These are phyloP conservation scores for Mucor circinelloides DNA, from an alignment of 371 early-diverging fungal species.

Conservation along the genomic window DNA sequence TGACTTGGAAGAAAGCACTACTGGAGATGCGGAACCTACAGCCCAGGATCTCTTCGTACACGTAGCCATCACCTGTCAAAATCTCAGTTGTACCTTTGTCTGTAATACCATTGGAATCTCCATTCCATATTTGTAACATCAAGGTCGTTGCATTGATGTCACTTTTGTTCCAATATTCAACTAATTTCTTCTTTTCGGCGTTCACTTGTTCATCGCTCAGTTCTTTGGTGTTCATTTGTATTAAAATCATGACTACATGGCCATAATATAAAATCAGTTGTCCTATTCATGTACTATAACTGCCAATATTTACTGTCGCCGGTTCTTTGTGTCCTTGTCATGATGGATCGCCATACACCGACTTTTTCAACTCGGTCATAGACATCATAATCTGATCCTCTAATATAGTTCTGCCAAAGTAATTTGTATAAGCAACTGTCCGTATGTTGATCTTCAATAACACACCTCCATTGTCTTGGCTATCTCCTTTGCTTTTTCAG, in stretches of 20 bases:
- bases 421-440: background rate
- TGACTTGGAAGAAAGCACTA: conserved; percentile 83
- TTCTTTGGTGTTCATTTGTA: conserved; percentile 60
- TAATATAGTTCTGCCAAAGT: conserved; percentile 44
- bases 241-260: conserved; percentile 58
- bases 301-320: conserved; percentile 28
- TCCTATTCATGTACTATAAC: conserved; percentile 8
- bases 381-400: conserved; percentile 45
- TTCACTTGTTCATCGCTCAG: conserved; percentile 43
- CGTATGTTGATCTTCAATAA: background rate
- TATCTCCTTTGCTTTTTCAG: conserved; percentile 55
- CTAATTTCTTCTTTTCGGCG: conserved; percentile 40
- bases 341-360: conserved; percentile 72
- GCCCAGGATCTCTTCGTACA: conserved; percentile 71
- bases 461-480: conserved; percentile 51
- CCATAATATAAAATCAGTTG: background rate
- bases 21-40: conserved; percentile 74
- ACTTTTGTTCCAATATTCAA: conserved; percentile 30
- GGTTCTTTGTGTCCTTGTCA: conserved; percentile 64
- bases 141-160: conserved; percentile 53
- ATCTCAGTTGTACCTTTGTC: conserved; percentile 52
- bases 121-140: conserved; percentile 60
- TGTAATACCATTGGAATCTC: conserved; percentile 60
- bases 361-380: conserved; percentile 62
- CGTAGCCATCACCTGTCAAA: conserved; percentile 59